phyloP scores from a whole-genome alignment of 2,329 filamentous ascomycete species.

The Cladophialophora chaetospira region DNA sequence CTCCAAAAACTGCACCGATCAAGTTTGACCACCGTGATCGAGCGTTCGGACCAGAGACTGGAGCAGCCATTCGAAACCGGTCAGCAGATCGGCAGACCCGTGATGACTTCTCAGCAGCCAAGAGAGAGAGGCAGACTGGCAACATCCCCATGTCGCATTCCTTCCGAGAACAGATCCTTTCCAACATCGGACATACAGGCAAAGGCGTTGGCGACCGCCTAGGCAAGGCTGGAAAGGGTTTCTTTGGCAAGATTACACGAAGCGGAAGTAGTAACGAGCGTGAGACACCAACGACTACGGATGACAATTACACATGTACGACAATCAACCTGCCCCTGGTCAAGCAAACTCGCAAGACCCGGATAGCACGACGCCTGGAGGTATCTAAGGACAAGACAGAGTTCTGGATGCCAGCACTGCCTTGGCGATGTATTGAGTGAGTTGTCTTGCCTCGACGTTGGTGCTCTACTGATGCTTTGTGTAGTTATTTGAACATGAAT shows the following conservation, averaged over 20 bases:
- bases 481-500: conserved; percentile 84
- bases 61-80: conserved; percentile 65
- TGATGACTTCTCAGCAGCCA: conserved; percentile 31
- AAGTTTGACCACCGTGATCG: conserved; percentile 59
- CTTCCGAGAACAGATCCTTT: conserved; percentile 67
- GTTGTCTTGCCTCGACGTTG: conserved; percentile 34
- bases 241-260: conserved; percentile 76
- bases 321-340: conserved; percentile 84
- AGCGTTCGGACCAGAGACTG: conserved; percentile 68
- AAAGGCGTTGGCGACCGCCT: conserved; percentile 71
- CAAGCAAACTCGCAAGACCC: conserved; percentile 84
- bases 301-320: conserved; percentile 80
- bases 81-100: conserved; percentile 65
- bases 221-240: conserved; percentile 74
- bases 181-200: conserved; percentile 70
- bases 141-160: conserved; percentile 46
- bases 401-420: conserved; percentile 97
- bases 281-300: conserved; percentile 63
- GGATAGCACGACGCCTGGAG: conserved; percentile 86
- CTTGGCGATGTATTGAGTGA: conserved; percentile 89
- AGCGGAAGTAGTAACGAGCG: conserved; percentile 69
- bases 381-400: conserved; percentile 92
- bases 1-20: conserved; percentile 61
- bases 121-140: conserved; percentile 22
- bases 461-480: conserved; percentile 12